These are phyloP conservation scores for Colletotrichum sp. DNA, from an alignment of 2,329 filamentous ascomycete genomes.

Conservation along the genomic window DNA sequence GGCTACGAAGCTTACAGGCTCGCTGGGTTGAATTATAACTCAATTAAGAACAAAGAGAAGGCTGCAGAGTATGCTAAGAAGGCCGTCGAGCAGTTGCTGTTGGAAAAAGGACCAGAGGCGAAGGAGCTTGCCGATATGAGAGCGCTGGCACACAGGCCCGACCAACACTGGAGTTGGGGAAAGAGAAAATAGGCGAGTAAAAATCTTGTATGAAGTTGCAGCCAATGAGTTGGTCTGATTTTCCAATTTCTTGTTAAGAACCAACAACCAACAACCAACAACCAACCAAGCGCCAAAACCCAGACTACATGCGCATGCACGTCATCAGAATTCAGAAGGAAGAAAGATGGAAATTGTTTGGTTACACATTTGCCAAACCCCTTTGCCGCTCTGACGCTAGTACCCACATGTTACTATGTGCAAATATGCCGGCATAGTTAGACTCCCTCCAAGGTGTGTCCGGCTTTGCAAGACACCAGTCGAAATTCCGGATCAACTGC, in stretches of 20 bases:
- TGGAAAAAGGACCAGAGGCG: slow-evolving; percentile 12
- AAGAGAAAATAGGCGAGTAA: not conserved
- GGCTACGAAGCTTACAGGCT: slow-evolving; percentile 39
- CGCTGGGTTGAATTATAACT: slow-evolving; percentile 44
- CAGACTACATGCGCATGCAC: not conserved
- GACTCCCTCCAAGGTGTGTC: slow-evolving; percentile 17
- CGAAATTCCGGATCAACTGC: slow-evolving; percentile 22
- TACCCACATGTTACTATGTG: slow-evolving; percentile 20
- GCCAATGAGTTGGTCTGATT: not conserved
- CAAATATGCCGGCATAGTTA: slow-evolving; percentile 14
- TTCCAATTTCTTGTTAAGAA: not conserved
- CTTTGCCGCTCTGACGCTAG: slow-evolving; percentile 4
- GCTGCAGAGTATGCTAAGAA: slow-evolving; percentile 41
- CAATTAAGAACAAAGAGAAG: slow-evolving; percentile 39
- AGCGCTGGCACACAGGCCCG: not conserved
- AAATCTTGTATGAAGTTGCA: not conserved
- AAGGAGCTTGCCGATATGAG: slow-evolving; percentile 9
- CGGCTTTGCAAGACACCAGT: slow-evolving; percentile 21
- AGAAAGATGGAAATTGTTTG: not conserved
- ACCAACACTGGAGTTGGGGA: slow-evolving; percentile 18
- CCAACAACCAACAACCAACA: not conserved
- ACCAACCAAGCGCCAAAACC: not conserved
- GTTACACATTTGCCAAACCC: not conserved
- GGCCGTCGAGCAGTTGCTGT: slow-evolving; percentile 39
- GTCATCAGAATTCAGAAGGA: not conserved